Percentiles rank a stretch among this genome's conserved stretches.
These are phyloP conservation scores for Leptomonas pyrrhocoris DNA, from an alignment of 208 protist genomes.

Conservation along the genomic window DNA sequence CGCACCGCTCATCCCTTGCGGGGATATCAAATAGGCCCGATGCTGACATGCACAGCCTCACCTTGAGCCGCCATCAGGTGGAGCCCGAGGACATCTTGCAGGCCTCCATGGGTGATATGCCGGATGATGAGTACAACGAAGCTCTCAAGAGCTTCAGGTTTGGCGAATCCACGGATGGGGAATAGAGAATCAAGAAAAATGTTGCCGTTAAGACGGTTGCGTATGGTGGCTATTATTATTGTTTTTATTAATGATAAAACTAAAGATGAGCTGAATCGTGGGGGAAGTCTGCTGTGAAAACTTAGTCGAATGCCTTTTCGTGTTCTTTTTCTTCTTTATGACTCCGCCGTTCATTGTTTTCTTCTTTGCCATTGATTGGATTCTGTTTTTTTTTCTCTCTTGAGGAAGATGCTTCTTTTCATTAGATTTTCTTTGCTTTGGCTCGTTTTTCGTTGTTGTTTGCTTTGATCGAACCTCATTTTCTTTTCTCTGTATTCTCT, in stretches of 20 bases:
- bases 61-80: constrained; percentile 75
- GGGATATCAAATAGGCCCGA: constrained; percentile 40
- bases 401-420: too few species aligned
- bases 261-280: too few species aligned
- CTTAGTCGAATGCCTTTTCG: too few species aligned
- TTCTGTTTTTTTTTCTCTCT: background rate
- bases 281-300: too few species aligned
- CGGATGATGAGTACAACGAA: constrained; percentile 46
- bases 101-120: constrained; percentile 31
- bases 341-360: too few species aligned
- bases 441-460: too few species aligned
- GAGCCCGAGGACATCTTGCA: constrained; percentile 37
- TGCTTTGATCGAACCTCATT: too few species aligned
- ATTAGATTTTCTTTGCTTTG: too few species aligned
- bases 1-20: constrained; percentile 58
- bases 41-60: constrained; percentile 68
- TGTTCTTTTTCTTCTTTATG: too few species aligned
- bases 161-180: constrained; percentile 22
- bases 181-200: background rate
- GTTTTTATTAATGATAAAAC: too few species aligned
- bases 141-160: constrained; percentile 57
- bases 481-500: too few species aligned
- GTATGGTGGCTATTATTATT: background rate
- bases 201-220: background rate
- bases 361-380: background rate